Percentiles rank a stretch among this genome's conserved stretches.
phyloP scores from a whole-genome alignment of 2,329 filamentous ascomycete genomes.

The Elsinoe ampelina region DNA sequence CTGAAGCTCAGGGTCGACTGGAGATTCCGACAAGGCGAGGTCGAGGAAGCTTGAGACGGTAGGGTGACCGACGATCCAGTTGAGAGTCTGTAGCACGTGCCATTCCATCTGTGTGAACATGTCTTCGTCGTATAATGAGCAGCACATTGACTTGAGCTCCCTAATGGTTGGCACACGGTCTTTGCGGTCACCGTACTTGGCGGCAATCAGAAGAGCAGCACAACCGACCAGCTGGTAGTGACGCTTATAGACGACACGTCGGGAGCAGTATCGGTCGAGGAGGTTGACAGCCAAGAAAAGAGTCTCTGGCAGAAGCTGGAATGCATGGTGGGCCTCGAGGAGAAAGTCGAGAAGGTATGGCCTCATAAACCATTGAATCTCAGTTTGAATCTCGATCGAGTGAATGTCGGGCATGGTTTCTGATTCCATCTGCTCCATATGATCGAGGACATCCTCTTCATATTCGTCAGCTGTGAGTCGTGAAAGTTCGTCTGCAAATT shows the following conservation, averaged over 20 bases:
- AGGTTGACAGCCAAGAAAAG: constrained; percentile 95
- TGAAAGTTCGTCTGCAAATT: constrained; percentile 82
- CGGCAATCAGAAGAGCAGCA: constrained; percentile 87
- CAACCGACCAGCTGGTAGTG: constrained; percentile 98
- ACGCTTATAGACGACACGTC: constrained; percentile 95
- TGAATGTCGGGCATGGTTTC: constrained; percentile 92
- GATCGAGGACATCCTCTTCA: constrained; percentile 83
- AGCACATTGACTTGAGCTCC: constrained; percentile 98
- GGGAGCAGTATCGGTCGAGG: constrained; percentile 94
- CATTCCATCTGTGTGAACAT: constrained; percentile 99
- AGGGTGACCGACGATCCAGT: constrained; percentile 92
- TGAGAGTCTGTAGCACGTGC: constrained; percentile 95
- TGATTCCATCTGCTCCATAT: constrained; percentile 93
- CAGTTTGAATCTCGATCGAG: constrained; percentile 96
- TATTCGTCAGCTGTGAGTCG: constrained; percentile 80
- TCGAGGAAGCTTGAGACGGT: constrained; percentile 92
- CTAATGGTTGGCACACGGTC: constrained; percentile 95
- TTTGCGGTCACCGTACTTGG: constrained; percentile 98
- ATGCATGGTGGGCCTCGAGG: constrained; percentile 91
- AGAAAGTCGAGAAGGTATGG: constrained; percentile 97
- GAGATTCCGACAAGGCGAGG: constrained; percentile 66
- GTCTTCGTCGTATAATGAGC: constrained; percentile 92
- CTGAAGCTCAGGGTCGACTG: constrained; percentile 77
- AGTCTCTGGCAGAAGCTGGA: constrained; percentile 86
- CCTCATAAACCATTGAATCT: constrained; percentile 99